Conservation (phyloP, 345 rosid species). For the Arabidopsis arenosa region DNA sequence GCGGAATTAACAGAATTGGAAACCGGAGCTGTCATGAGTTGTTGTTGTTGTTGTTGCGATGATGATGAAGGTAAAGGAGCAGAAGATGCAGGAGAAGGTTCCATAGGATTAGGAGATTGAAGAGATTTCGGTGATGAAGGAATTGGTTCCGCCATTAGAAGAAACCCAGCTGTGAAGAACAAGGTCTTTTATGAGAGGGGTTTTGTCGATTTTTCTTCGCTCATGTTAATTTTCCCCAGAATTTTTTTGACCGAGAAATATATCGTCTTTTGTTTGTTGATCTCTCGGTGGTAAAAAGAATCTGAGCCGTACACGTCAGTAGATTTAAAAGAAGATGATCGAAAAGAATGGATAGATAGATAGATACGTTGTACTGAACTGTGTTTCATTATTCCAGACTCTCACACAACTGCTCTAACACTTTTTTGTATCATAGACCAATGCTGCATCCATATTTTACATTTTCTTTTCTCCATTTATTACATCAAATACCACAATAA, state of each 20-base stretch:
- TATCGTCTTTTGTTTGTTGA: background rate
- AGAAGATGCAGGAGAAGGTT: constrained; percentile 47
- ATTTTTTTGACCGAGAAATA: background rate
- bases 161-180: constrained; percentile 1
- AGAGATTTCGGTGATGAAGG: constrained; percentile 48
- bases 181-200: constrained; percentile 13
- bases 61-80: constrained; percentile 41
- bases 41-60: constrained; percentile 26
- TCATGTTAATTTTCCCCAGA: constrained; percentile 3
- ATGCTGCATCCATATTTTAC: background rate
- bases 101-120: constrained; percentile 52
- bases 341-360: background rate
- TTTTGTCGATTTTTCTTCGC: constrained; percentile 25
- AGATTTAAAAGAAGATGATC: constrained; percentile 26
- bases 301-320: constrained; percentile 45
- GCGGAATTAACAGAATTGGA: constrained; percentile 38
- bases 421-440: background rate
- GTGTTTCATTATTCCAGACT: constrained; percentile 28
- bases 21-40: constrained; percentile 41
- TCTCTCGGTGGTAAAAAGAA: constrained; percentile 4
- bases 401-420: constrained; percentile 21
- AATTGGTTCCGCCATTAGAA: constrained; percentile 54
- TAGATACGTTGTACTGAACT: background rate
- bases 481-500: background rate
- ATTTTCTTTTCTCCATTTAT: background rate